Conservation (phyloP, 495 filamentous ascomycete species). For the Oleoguttula mirabilis region DNA sequence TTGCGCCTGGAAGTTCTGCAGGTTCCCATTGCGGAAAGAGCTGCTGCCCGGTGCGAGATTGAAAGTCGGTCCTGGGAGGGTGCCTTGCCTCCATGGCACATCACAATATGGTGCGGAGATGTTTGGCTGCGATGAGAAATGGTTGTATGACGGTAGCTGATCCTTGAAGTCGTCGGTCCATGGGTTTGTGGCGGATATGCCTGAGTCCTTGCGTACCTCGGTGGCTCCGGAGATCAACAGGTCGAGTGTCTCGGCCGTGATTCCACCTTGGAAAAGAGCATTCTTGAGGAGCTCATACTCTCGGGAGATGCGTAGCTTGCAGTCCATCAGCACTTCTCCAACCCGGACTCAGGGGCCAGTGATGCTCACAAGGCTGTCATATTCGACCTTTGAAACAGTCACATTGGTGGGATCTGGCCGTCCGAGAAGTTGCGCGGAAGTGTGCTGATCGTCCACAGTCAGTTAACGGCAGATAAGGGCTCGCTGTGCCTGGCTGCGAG, state of each 20-base stretch:
- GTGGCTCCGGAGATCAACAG: constrained; percentile 21
- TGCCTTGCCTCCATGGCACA: not conserved
- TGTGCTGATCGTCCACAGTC: constrained; percentile 31
- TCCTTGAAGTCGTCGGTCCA: constrained; percentile 1
- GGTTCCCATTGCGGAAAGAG: constrained; percentile 1
- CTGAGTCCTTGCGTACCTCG: constrained; percentile 13
- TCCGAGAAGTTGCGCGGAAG: constrained; percentile 27
- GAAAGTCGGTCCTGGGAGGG: not conserved
- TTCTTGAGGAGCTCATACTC: constrained; percentile 47
- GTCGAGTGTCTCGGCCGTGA: constrained; percentile 48
- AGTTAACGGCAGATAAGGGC: too few species aligned
- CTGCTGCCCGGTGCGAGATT: constrained; percentile 5
- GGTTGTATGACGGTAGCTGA: not conserved
- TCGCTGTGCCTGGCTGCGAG: too few species aligned
- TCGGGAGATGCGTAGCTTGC: constrained; percentile 36
- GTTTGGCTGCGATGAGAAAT: too few species aligned
- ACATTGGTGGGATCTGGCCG: constrained; percentile 33
- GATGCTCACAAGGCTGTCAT: constrained; percentile 41
- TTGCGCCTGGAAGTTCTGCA: not conserved
- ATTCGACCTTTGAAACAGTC: constrained; percentile 42
- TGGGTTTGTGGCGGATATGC: not conserved
- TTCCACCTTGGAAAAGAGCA: constrained; percentile 50
- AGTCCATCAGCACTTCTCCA: constrained; percentile 1
- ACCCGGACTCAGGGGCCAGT: too few species aligned
- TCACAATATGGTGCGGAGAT: not conserved